phyloP scores from a whole-genome alignment of 441 rosid species.

The Kokia cookei region DNA sequence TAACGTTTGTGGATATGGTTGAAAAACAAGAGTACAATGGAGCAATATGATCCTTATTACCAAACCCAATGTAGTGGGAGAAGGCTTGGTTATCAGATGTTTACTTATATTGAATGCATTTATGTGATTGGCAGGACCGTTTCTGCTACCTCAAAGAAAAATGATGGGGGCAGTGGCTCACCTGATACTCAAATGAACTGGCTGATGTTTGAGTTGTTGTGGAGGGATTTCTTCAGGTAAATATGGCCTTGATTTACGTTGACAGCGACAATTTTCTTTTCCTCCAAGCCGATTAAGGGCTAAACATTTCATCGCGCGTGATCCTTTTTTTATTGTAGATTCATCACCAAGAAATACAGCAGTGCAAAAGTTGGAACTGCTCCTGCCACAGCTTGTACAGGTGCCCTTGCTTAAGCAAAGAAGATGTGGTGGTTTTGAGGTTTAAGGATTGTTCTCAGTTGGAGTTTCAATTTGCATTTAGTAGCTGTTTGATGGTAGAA shows the following conservation, averaged over 20 bases:
- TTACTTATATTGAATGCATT: not conserved
- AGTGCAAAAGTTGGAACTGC: slow-evolving; percentile 49
- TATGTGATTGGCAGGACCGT: slow-evolving; percentile 34
- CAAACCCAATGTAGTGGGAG: not conserved
- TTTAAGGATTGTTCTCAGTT: not conserved
- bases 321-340: slow-evolving; percentile 36
- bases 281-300: not conserved
- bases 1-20: not conserved
- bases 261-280: not conserved
- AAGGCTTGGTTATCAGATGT: not conserved
- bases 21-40: not conserved
- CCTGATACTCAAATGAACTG: slow-evolving; percentile 70
- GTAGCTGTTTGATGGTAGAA: slow-evolving; percentile 7
- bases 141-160: slow-evolving; percentile 35
- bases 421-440: slow-evolving; percentile 4
- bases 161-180: slow-evolving; percentile 36
- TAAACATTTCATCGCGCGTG: not conserved
- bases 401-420: slow-evolving; percentile 51
- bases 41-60: not conserved
- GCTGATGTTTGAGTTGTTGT: slow-evolving; percentile 83
- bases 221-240: slow-evolving; percentile 99
- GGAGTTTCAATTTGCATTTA: not conserved
- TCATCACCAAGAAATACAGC: slow-evolving; percentile 87
- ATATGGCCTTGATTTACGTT: not conserved
- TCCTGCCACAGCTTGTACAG: slow-evolving; percentile 74